Base-by-base conservation (phyloP, 805 yeast genomes). In the Metschnikowia lunata region DNA sequence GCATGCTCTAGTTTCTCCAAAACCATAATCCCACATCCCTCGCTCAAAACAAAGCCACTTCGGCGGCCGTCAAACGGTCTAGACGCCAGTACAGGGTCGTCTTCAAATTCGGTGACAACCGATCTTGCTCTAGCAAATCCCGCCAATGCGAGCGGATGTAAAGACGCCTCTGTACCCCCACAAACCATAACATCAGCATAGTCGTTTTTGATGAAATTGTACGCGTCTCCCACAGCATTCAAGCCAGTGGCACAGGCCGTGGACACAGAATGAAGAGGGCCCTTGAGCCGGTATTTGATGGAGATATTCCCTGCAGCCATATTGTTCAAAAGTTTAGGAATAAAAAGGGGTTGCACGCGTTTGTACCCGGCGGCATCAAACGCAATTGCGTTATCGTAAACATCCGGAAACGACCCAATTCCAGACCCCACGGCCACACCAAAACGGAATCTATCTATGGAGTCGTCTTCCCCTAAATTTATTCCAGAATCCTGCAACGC, bases 221-320 rank as follows among this genome's bases (percentile, higher is more conserved):
- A 78, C 0, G 97, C 97, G 60, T 93, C 99, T 4, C 98, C 98
- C 38, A 93, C 83, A 0, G 97, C 78, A 58, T 93, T 95, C 27
- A 85, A 78, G 0, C 99, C 99, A 0, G 99, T 89, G 4, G 99
- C 96, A 69, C 99, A 93, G 0, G 99, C 99, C 0, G 98, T 89
- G 1, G 96, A 78, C 0, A 82, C 93, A 0, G 95, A 71, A 59
- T 90, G 97, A 35, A 86, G 79, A 1, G 96, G 95, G 0, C 99
- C 99, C 54, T 76, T 70, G 33, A 89, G 67, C 1, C 85, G 85
- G 55, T 81, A 79, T 50, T 79, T 75, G 45, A 93, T 90, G 7
- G 96, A 84, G 7, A 93, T 79, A 48, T 88, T 82, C 3, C 98
- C 97, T 0, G 90, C 88, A 0, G 96, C 96, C 98, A 93, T 93